These are phyloP conservation scores for Lonicera japonica DNA, from an alignment of 129 eudicot species.

Conservation along the genomic window DNA sequence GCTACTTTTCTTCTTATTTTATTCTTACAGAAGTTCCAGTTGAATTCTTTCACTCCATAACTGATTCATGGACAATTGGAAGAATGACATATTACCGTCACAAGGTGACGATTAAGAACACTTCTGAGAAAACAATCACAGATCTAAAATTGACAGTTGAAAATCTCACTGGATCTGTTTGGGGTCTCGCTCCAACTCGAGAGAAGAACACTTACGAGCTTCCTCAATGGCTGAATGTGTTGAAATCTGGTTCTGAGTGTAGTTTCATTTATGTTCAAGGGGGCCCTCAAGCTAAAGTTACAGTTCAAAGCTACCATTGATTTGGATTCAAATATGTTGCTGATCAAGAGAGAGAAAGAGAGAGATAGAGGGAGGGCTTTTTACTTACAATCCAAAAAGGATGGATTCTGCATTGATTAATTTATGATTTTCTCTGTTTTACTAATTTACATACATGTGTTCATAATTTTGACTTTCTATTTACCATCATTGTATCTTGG, in stretches of 20 bases:
- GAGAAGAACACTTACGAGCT: conserved; percentile 53
- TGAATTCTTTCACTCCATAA: conserved; percentile 70
- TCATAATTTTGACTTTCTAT: neutral
- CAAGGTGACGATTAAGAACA: conserved; percentile 76
- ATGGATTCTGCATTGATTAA: neutral
- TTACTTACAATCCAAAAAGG: neutral
- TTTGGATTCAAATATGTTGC: neutral
- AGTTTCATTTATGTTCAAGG: conserved; percentile 84
- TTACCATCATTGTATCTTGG: too few relatives aligned
- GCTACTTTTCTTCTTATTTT: neutral
- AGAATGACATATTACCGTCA: conserved; percentile 57
- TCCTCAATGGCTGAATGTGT: conserved; percentile 58
- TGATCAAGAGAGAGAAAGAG: too few relatives aligned
- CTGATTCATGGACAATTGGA: conserved; percentile 70
- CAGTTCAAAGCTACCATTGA: conserved; percentile 65
- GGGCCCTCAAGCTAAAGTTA: conserved; percentile 82
- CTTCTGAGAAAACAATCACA: conserved; percentile 53
- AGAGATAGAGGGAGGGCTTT: too few relatives aligned
- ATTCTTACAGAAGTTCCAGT: conserved; percentile 40
- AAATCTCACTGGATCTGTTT: conserved; percentile 59
- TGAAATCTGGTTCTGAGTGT: conserved; percentile 63
- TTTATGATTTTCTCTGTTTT: too few relatives aligned
- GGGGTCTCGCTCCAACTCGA: conserved; percentile 64
- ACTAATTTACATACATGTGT: neutral
- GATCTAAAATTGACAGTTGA: conserved; percentile 59